Evolutionary conservation across 2,329 filamentous ascomycete species (phyloP).

Genomic region (Verticillium nonalfalfae): DNA sequence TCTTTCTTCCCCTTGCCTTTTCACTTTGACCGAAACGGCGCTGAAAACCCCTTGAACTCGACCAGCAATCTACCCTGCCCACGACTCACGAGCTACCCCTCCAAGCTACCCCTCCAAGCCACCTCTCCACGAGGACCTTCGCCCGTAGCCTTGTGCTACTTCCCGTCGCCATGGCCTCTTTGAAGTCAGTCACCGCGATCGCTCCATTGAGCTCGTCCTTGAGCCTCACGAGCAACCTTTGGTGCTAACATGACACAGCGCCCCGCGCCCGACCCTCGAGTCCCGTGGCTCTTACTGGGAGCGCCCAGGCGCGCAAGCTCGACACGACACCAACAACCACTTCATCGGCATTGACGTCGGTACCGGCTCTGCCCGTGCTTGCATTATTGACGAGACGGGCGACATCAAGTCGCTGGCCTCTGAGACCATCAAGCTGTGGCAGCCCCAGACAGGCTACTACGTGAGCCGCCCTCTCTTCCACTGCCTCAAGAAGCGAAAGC

Average conservation of each 20-base stretch:
- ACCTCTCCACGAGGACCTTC: neutral
- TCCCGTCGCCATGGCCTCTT: neutral
- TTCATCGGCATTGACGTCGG: constrained; percentile 91
- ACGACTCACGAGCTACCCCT: neutral
- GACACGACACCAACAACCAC: constrained; percentile 37
- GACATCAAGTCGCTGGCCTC: constrained; percentile 76
- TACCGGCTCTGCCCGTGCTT: constrained; percentile 90
- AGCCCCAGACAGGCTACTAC: constrained; percentile 70
- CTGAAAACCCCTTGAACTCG: neutral
- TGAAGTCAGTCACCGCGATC: neutral
- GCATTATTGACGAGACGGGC: constrained; percentile 86
- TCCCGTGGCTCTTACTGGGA: neutral
- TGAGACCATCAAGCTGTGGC: constrained; percentile 74
- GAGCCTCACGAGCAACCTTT: neutral
- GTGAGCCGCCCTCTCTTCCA: constrained; percentile 32
- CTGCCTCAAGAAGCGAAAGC: neutral
- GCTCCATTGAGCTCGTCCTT: neutral
- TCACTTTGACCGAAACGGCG: neutral
- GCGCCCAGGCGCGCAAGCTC: neutral
- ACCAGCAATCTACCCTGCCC: neutral
- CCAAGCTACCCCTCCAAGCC: neutral
- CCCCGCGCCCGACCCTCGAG: neutral
- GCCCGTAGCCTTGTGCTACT: neutral
- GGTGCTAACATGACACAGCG: neutral
- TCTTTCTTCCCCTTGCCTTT: neutral